Base-by-base conservation (phyloP, 2,329 filamentous ascomycete genomes). In the Penicillium sp. region DNA sequence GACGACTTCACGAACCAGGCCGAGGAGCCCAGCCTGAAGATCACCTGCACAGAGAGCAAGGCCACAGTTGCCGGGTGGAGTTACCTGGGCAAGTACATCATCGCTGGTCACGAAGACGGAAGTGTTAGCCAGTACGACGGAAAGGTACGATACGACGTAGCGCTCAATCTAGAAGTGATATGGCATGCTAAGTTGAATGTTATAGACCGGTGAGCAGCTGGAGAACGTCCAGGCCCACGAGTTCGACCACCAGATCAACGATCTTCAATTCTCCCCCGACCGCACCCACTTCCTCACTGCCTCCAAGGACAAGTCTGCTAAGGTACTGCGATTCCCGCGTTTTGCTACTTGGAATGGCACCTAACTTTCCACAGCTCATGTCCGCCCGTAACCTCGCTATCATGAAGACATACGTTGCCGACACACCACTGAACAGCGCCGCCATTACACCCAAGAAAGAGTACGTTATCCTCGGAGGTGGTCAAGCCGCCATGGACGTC, bases 401-500 rank as follows among this genome's bases (percentile, higher is more conserved):
- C 67, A 86, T 99, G 73, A 99, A 99, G 85, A 96, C 91, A 69
- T 99, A 96, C 82, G 76, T 86, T 67, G 85, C 93, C 82, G 95
- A 99, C 76, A 99, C 95, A 5, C 94, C 95, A 38, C 89, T 99
- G 70, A 99, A 99, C 88, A 95, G 91, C 77, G 95, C 95, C 69
- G 88, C 90, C 73, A 95, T 99, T 71, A 97, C 93, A 15, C 88
- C 91, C 59, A 95, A 96, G 82, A 98, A 98, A 84, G 93, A 98
- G 77, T 99, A 92, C 76, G 94, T 99, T 69, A 96, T 99, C 75
- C 90, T 99, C 49, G 95, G 95, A 73, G 95, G 95, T 88, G 95
- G 95, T 72, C 95, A 99, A 83, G 95, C 93, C 68, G 95, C 95
- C 76, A 97, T 97, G 92, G 94, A 98, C 76, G 95, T 99, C 81